phyloP scores from a whole-genome alignment of 495 filamentous ascomycete species.

The Evansstolkia leycettana region DNA sequence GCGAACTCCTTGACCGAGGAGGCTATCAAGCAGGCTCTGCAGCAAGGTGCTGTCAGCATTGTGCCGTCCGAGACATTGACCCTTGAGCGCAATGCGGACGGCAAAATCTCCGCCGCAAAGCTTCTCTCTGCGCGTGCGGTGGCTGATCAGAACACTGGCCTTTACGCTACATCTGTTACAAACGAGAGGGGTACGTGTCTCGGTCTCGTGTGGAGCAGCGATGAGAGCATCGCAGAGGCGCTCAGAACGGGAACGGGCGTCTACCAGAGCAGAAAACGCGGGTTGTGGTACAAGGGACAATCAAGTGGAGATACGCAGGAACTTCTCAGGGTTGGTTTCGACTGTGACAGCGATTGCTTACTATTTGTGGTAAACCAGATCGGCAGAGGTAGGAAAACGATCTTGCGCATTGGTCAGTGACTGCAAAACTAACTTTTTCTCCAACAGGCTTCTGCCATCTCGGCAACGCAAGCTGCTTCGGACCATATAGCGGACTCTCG shows the following conservation, averaged over 20 bases:
- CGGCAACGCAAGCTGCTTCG: conserved; percentile 84
- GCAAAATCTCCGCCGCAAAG: conserved; percentile 52
- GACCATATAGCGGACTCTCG: conserved; percentile 65
- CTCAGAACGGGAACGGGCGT: conserved; percentile 81
- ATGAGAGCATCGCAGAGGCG: conserved; percentile 79
- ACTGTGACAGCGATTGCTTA: conserved; percentile 89
- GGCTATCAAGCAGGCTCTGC: conserved; percentile 37
- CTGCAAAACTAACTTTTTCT: not conserved
- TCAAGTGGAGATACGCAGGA: conserved; percentile 89
- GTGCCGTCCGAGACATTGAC: conserved; percentile 61
- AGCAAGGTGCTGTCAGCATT: conserved; percentile 59
- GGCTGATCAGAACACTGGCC: conserved; percentile 72
- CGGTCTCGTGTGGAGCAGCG: conserved; percentile 85
- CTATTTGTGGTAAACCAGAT: conserved; percentile 82
- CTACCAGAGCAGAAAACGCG: conserved; percentile 88
- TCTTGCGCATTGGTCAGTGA: too few species aligned
- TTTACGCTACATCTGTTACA: conserved; percentile 78
- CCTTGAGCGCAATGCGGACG: conserved; percentile 40
- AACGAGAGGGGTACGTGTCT: conserved; percentile 79
- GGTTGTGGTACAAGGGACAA: conserved; percentile 93
- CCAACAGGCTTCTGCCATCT: conserved; percentile 81
- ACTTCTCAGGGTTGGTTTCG: conserved; percentile 67
- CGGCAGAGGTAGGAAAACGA: conserved; percentile 43
- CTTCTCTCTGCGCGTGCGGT: conserved; percentile 57
- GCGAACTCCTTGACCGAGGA: conserved; percentile 29